Base-by-base conservation (phyloP, 2,329 filamentous ascomycete species). In the Thelonectria rubi region DNA sequence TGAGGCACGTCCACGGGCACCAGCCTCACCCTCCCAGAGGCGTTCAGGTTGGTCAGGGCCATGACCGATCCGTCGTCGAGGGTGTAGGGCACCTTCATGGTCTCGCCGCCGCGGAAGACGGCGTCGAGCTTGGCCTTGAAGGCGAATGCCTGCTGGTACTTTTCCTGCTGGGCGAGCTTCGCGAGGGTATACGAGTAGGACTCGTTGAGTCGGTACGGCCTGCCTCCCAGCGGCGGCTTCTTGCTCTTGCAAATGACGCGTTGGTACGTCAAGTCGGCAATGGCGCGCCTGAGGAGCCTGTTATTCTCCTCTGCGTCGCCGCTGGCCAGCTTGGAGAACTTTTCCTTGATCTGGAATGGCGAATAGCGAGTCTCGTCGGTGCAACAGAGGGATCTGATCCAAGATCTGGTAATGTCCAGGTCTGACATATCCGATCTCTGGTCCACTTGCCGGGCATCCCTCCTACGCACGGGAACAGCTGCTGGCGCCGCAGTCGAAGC, bases 51-150 rank as follows among this genome's bases (percentile, higher is more conserved):
- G 42, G 87, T 82, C 58, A 91, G 77, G 2, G 87, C 89, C 80
- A 92, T 85, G 60, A 90, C 83, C 30, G 86, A 82, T 24, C 89
- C 89, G 65, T 92, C 88, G 32, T 84, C 80, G 14, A 88, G 84
- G 21, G 82, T 76, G 58, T 86, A 87, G 1, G 85, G 82, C 7
- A 91, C 75, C 1, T 74, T 73, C 43, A 86, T 74, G 68, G 75
- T 47, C 52, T 77, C 69, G 0, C 70, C 62, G 69, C 80, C 59
- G 61, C 79, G 66, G 69, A 91, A 90, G 5, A 78, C 75, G 8
- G 71, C 71, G 68, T 92, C 90, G 26, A 92, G 81, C 53, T 78
- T 76, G 5, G 76, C 71, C 73, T 92, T 92, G 79, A 87, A 87
- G 2, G 77, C 72, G 1, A 81, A 80, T 1, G 90, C 89, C 54